Conservation (phyloP, 352 stramenopile genomes). For the Phytophthora idaei region DNA sequence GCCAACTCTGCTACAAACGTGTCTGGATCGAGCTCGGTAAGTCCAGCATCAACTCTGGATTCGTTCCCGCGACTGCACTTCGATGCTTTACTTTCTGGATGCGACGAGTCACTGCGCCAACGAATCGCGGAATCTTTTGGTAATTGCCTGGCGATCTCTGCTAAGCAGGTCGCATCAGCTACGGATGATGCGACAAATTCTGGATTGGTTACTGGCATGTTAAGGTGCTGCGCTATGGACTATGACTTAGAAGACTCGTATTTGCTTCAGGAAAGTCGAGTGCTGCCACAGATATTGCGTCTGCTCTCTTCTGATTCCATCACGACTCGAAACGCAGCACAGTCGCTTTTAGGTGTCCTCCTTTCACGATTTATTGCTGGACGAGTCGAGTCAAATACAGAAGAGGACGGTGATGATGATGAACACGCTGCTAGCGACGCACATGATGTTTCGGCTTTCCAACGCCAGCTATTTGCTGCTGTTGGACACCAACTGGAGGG, state of each 20-base stretch:
- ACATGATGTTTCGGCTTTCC: constrained; percentile 55
- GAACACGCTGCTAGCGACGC: constrained; percentile 18
- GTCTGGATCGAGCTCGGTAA: constrained; percentile 6
- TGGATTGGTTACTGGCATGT: constrained; percentile 46
- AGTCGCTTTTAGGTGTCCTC: constrained; percentile 62
- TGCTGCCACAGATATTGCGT: constrained; percentile 59
- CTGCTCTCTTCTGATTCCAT: constrained; percentile 53
- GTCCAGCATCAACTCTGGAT: constrained; percentile 12
- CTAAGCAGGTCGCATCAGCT: constrained; percentile 32
- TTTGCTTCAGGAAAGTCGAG: constrained; percentile 66
- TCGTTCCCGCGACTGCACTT: constrained; percentile 57
- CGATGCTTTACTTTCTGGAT: constrained; percentile 56
- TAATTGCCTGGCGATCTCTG: constrained; percentile 44
- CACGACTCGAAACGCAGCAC: constrained; percentile 54
- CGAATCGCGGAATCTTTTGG: constrained; percentile 59
- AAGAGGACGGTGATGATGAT: constrained; percentile 10
- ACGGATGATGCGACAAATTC: constrained; percentile 29
- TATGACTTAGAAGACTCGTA: constrained; percentile 82
- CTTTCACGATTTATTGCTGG: constrained; percentile 66
- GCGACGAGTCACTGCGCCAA: constrained; percentile 49
- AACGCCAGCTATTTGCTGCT: constrained; percentile 68
- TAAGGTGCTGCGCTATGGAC: constrained; percentile 68
- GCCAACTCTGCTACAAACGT: constrained; percentile 37
- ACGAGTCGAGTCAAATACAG: constrained; percentile 24
- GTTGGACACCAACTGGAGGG: constrained; percentile 71